These are phyloP conservation scores for Trypethelium eluteriae DNA, from an alignment of 495 filamentous ascomycete species.

Conservation along the genomic window DNA sequence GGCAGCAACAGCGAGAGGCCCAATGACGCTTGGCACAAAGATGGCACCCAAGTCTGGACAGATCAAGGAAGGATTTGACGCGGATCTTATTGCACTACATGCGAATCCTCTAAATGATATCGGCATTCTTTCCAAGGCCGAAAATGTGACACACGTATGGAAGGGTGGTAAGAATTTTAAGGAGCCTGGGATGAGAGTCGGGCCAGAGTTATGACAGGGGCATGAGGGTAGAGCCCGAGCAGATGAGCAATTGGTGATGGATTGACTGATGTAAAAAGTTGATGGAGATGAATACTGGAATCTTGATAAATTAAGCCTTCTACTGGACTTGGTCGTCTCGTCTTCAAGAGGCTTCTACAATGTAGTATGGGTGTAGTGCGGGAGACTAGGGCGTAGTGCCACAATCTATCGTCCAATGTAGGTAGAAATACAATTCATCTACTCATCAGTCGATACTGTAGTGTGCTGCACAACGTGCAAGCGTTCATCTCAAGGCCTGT, in stretches of 20 bases:
- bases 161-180: constrained; percentile 16
- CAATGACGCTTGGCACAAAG: constrained; percentile 19
- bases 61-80: constrained; percentile 23
- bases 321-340: too few species aligned
- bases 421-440: too few species aligned
- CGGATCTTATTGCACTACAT: constrained; percentile 23
- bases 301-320: too few species aligned
- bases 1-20: constrained; percentile 45
- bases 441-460: too few species aligned
- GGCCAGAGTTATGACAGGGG: neutral
- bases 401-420: too few species aligned
- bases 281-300: too few species aligned
- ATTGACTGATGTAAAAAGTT: too few species aligned
- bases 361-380: too few species aligned
- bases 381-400: too few species aligned
- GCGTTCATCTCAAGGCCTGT: neutral
- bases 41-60: constrained; percentile 22
- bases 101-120: constrained; percentile 24
- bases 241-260: too few species aligned
- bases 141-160: constrained; percentile 24
- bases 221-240: neutral
- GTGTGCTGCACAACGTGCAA: too few species aligned
- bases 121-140: constrained; percentile 13
- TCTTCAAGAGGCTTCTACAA: too few species aligned
- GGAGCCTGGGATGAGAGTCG: constrained; percentile 11